Conservation (phyloP, 2,329 filamentous ascomycete species). For the Sarocladium brachiariae region DNA sequence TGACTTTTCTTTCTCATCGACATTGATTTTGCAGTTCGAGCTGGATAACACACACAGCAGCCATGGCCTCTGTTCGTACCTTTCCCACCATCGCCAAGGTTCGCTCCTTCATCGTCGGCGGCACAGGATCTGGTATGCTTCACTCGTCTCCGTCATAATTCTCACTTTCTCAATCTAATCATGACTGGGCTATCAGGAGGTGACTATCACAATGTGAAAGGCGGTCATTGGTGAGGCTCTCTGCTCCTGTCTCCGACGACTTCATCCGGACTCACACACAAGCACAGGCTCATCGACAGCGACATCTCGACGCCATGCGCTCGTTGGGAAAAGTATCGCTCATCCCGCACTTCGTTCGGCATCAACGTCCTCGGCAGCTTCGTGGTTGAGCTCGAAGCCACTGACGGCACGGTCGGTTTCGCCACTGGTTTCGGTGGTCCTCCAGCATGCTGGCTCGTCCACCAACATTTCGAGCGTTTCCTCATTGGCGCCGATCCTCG, state of each 20-base stretch:
- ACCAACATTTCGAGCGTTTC: conserved; percentile 91
- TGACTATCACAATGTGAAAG: conserved; percentile 88
- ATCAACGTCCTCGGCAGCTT: conserved; percentile 95
- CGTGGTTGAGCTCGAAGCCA: conserved; percentile 81
- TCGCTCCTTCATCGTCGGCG: conserved; percentile 64
- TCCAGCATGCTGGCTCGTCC: conserved; percentile 87
- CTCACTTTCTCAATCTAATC: background rate
- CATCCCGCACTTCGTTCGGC: conserved; percentile 85
- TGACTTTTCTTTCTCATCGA: background rate
- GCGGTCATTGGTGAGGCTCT: conserved; percentile 54
- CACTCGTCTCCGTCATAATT: no score
- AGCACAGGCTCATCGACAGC: conserved; percentile 76
- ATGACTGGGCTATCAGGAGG: conserved; percentile 42
- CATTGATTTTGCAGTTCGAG: background rate
- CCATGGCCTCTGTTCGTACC: conserved; percentile 43
- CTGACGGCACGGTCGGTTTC: conserved; percentile 87
- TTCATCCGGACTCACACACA: conserved; percentile 1
- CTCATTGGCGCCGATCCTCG: conserved; percentile 81
- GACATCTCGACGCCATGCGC: conserved; percentile 92
- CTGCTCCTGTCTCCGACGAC: background rate
- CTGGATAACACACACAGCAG: background rate
- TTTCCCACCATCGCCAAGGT: conserved; percentile 74
- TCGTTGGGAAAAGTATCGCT: conserved; percentile 79
- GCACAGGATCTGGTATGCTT: conserved; percentile 47
- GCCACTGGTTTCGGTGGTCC: conserved; percentile 90